phyloP scores from a whole-genome alignment of 441 rosid species.

The Populus hybrid region DNA sequence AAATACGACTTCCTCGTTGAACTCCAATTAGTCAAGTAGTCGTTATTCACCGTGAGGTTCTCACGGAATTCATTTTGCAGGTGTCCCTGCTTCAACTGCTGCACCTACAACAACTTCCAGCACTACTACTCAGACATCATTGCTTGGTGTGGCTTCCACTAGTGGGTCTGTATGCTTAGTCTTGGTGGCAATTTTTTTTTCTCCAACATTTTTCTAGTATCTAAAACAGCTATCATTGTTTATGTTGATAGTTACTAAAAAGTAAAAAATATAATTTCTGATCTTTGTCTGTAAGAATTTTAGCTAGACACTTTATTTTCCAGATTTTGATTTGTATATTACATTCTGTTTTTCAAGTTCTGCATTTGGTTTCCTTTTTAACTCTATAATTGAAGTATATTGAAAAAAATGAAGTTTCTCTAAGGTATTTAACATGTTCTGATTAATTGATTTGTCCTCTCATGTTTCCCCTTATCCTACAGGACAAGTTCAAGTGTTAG shows the following conservation, averaged over 20 bases:
- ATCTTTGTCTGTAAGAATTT: slow-evolving; percentile 1
- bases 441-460: neutral
- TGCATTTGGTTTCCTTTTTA: neutral
- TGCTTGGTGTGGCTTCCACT: slow-evolving; percentile 60
- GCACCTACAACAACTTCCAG: slow-evolving; percentile 42
- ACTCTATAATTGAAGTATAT: neutral
- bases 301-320: neutral
- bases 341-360: neutral
- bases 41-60: neutral
- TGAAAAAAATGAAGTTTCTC: neutral
- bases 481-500: slow-evolving; percentile 58
- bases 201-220: neutral
- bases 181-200: neutral
- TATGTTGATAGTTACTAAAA: neutral
- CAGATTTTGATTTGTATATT: neutral
- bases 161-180: slow-evolving; percentile 56
- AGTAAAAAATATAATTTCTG: neutral
- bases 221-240: neutral
- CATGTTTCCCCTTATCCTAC: neutral
- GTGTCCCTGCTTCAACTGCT: slow-evolving; percentile 50
- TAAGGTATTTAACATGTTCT: neutral
- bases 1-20: neutral
- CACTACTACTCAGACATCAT: slow-evolving; percentile 46
- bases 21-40: neutral
- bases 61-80: slow-evolving; percentile 35